Base-by-base conservation (phyloP, 2,329 filamentous ascomycete genomes). In the Monilinia polystroma region DNA sequence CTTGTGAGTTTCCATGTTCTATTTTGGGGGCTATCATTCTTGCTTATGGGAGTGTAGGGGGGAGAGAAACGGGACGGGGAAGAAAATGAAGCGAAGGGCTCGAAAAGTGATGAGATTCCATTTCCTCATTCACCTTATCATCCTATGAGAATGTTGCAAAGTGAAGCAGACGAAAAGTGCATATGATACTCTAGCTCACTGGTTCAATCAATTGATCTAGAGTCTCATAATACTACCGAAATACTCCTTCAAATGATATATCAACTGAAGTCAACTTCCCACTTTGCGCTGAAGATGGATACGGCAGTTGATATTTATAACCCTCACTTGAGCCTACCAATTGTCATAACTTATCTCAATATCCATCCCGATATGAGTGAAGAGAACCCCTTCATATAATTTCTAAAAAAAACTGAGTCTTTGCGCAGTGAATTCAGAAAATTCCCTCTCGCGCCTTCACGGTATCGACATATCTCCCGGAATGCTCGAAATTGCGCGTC, bases 391-490 rank as follows among this genome's bases (percentile, higher is more conserved):
- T 49, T 4, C 47, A n/a, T 1, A 11, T 10, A 2, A 11, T 23
- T 49, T 23, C 8, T n/a, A n/a, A n/a, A 49, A 20, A 23, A 11
- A 23, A 23, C n/a, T 23, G 20, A 49, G 18, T 49, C 20, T 23
- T 4, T 23, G 11, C 7, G 16, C 11, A 64, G 49, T 64, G 16
- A 20, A 54, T 18, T 32, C 51, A 6, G 23, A 45, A 20, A 32
- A 16, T 10, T 29, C n/a, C 20, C 51, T 64, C 12, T 32, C 35
- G 14, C 5, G 8, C 16, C 16, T 55, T 41, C 62, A 54, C 23
- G 62, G 62, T 12, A 32, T 64, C 32, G 62, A 64, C 8, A 47
- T 55, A n/a, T 51, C 41, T 14, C 23, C 51, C 49, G 38, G 26
- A 4, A 64, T 64, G 62, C 51, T 64, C 14, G 38, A 23, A 16